Conservation (phyloP, 768 basidiomycete genomes). For the Boletus rubroflammeus region DNA sequence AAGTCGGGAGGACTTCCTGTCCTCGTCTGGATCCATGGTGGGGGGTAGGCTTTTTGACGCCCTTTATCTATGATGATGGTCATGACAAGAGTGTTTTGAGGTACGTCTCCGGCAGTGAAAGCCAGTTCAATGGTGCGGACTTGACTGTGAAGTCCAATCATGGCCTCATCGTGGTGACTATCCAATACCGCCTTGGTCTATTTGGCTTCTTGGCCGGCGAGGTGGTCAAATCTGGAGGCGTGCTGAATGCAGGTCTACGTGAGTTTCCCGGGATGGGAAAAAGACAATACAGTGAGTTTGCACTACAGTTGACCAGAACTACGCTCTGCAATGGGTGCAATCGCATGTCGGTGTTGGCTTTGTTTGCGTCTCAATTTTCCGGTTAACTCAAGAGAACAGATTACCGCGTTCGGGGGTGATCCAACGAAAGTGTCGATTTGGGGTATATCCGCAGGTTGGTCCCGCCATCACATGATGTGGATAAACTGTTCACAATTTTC, state of each 20-base stretch:
- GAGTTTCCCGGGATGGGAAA: not conserved
- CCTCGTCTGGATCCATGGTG: conserved; percentile 6
- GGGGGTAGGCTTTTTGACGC: not conserved
- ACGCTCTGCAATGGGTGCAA: conserved; percentile 5
- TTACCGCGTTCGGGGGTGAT: conserved; percentile 3
- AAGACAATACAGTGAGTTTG: not conserved
- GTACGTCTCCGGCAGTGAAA: not conserved
- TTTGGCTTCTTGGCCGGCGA: conserved; percentile 8
- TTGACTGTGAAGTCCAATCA: conserved; percentile 1
- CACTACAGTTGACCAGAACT: conserved; percentile 2
- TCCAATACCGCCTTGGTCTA: conserved; percentile 9
- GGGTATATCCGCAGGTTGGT: conserved; percentile 7
- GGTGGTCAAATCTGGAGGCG: not conserved
- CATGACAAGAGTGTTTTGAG: not conserved
- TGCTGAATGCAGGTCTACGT: conserved; percentile 6
- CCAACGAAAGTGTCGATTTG: conserved; percentile 2
- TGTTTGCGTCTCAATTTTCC: not conserved
- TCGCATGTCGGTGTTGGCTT: not conserved
- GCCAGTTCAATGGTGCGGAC: conserved; percentile 1
- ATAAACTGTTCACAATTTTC: not conserved
- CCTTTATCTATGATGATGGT: not conserved
- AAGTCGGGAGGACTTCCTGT: conserved; percentile 3
- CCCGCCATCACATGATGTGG: not conserved
- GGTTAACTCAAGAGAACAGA: not conserved
- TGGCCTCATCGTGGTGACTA: conserved; percentile 5